Conservation (phyloP, 1,284 basidiomycete genomes). For the Irpex sp. region DNA sequence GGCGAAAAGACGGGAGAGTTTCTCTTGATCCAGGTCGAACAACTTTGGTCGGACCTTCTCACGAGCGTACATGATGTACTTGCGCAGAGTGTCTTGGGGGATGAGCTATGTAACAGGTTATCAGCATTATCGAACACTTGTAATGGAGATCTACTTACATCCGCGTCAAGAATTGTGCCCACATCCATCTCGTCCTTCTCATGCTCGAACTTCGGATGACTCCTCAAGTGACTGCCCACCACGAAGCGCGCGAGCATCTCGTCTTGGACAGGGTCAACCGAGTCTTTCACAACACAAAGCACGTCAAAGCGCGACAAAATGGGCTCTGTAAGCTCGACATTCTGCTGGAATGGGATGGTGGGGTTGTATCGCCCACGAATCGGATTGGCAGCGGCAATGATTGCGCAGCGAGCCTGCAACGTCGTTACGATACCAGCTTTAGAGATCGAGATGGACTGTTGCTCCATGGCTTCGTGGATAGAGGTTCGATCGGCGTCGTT, state of each 20-base stretch:
- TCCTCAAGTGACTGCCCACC: slow-evolving; percentile 91
- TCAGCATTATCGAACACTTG: slow-evolving; percentile 3
- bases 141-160: slow-evolving; percentile 53
- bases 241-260: slow-evolving; percentile 97
- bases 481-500: slow-evolving; percentile 97
- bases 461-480: slow-evolving; percentile 99
- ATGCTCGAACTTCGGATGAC: slow-evolving; percentile 90
- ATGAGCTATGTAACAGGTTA: slow-evolving; percentile 66
- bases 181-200: slow-evolving; percentile 87
- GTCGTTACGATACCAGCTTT: slow-evolving; percentile 99
- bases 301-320: slow-evolving; percentile 99
- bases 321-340: slow-evolving; percentile 97
- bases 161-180: slow-evolving; percentile 84
- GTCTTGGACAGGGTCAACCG: slow-evolving; percentile 95
- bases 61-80: slow-evolving; percentile 99
- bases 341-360: slow-evolving; percentile 97
- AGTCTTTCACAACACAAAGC: slow-evolving; percentile 97
- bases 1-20: slow-evolving; percentile 92
- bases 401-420: slow-evolving; percentile 94
- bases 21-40: slow-evolving; percentile 94
- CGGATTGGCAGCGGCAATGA: slow-evolving; percentile 97
- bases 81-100: slow-evolving; percentile 94
- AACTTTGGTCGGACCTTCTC: slow-evolving; percentile 92
- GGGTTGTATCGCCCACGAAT: slow-evolving; percentile 95
- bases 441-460: slow-evolving; percentile 99